Conservation (phyloP, 1,139 yeast species). For the Suhomyces yuchorum region DNA sequence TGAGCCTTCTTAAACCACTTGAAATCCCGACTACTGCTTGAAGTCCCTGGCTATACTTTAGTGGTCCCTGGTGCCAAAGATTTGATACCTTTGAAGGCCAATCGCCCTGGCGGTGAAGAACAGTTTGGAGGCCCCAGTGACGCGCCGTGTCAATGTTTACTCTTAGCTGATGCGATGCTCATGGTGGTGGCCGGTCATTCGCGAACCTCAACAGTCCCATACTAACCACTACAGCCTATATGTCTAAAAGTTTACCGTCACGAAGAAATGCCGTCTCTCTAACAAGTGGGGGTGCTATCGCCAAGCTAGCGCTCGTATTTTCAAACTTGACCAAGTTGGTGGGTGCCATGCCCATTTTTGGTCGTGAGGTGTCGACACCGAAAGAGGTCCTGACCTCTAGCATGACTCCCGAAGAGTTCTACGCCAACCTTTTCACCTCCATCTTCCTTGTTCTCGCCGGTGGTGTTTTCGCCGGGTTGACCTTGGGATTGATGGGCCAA, state of each 20-base stretch:
- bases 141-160: not conserved
- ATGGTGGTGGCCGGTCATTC: not conserved
- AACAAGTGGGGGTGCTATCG: constrained; percentile 22
- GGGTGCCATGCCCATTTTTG: constrained; percentile 19
- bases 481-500: constrained; percentile 96
- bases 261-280: constrained; percentile 30
- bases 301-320: constrained; percentile 23
- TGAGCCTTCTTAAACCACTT: not conserved
- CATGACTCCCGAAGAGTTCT: constrained; percentile 49
- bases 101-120: no score
- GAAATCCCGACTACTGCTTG: not conserved
- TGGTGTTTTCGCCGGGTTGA: constrained; percentile 94
- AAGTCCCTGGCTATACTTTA: not conserved
- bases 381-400: constrained; percentile 6
- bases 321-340: constrained; percentile 31
- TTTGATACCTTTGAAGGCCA: not conserved
- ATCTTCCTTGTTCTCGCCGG: constrained; percentile 77
- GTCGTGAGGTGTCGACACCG: constrained; percentile 4
- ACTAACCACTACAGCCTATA: constrained; percentile 17
- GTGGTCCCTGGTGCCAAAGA: not conserved
- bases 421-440: constrained; percentile 60
- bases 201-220: not conserved
- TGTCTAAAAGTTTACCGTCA: constrained; percentile 24
- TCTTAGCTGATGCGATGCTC: not conserved
- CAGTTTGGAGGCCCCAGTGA: not conserved